Evolutionary conservation across 148 eudicot species (phyloP).

Genomic region (Selenicereus undatus): DNA sequence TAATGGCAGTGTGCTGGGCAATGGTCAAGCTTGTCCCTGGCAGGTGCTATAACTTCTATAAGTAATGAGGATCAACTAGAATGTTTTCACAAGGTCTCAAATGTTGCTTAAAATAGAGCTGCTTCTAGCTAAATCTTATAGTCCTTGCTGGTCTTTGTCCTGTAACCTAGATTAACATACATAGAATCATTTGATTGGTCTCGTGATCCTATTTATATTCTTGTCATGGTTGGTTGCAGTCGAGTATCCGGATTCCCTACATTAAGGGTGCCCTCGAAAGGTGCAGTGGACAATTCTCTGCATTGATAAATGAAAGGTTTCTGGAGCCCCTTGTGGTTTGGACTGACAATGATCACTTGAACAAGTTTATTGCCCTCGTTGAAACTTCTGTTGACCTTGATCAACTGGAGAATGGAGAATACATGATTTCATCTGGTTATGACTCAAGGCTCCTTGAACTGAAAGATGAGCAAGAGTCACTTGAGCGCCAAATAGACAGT

Average conservation of each 20-base stretch:
- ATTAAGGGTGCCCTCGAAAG: slow-evolving; percentile 68
- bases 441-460: slow-evolving; percentile 61
- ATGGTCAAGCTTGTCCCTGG: neutral
- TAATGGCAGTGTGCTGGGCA: neutral
- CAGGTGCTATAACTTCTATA: neutral
- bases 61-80: neutral
- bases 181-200: neutral
- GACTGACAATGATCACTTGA: slow-evolving; percentile 79
- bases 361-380: slow-evolving; percentile 82
- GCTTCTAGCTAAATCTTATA: neutral
- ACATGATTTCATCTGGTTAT: slow-evolving; percentile 87
- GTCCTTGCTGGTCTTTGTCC: slow-evolving; percentile 1
- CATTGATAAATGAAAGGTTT: slow-evolving; percentile 67
- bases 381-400: slow-evolving; percentile 95
- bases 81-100: neutral
- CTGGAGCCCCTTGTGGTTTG: slow-evolving; percentile 55
- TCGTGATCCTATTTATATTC: neutral
- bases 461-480: slow-evolving; percentile 67
- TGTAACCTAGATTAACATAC: neutral
- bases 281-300: slow-evolving; percentile 66
- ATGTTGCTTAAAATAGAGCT: neutral
- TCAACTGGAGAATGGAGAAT: slow-evolving; percentile 94
- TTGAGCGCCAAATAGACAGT: slow-evolving; percentile 63
- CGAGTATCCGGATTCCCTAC: slow-evolving; percentile 85
- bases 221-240: slow-evolving; percentile 48